Conservation (phyloP, 2,329 filamentous ascomycete species). For the Capronia coronata region DNA sequence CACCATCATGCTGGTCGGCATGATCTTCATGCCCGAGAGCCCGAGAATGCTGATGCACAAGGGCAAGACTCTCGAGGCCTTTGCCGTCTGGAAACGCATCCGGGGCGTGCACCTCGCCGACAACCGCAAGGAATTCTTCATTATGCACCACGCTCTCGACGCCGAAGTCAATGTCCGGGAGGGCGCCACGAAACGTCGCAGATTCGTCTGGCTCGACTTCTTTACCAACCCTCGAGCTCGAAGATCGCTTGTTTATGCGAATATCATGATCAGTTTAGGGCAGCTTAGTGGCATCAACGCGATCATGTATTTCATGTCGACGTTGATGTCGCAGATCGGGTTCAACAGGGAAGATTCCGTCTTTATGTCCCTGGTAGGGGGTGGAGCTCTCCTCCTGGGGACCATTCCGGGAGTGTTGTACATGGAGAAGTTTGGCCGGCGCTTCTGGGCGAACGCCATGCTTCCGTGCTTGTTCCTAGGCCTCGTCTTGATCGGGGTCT, state of each 20-base stretch:
- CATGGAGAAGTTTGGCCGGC: constrained; percentile 66
- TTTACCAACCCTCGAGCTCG: constrained; percentile 63
- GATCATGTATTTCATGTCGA: constrained; percentile 62
- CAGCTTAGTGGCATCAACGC: constrained; percentile 59
- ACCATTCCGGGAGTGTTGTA: constrained; percentile 62
- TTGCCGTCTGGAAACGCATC: constrained; percentile 66
- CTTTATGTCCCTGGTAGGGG: constrained; percentile 70
- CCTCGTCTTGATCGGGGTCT: constrained; percentile 58
- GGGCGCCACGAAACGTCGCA: constrained; percentile 45
- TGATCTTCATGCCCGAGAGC: constrained; percentile 65
- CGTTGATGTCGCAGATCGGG: constrained; percentile 61
- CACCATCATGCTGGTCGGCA: constrained; percentile 55
- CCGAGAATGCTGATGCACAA: constrained; percentile 67
- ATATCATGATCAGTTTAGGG: constrained; percentile 63
- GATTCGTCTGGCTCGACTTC: constrained; percentile 66
- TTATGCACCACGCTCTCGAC: constrained; percentile 60
- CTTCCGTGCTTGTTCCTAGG: constrained; percentile 63
- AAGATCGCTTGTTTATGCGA: constrained; percentile 60
- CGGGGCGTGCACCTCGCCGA: constrained; percentile 54
- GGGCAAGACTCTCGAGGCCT: constrained; percentile 53
- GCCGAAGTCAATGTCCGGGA: constrained; percentile 47
- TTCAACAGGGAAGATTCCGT: constrained; percentile 57
- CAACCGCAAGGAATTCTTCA: constrained; percentile 62
- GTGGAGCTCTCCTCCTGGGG: constrained; percentile 59
- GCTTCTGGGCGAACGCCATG: constrained; percentile 69